Conservation (phyloP, 176 grass and related monocot species). For the Oryza punctata region DNA sequence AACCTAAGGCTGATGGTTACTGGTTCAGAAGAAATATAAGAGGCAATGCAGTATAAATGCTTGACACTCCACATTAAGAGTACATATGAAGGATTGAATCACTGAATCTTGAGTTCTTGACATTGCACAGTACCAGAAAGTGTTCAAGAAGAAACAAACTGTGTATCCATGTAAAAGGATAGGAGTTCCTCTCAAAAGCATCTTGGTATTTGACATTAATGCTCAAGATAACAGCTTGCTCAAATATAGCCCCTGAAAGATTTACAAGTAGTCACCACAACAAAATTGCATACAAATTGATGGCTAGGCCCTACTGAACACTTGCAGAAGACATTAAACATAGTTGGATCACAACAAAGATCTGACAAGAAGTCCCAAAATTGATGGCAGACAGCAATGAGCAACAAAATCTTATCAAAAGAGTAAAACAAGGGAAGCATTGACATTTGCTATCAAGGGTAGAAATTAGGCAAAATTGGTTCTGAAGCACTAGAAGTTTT, state of each 20-base stretch:
- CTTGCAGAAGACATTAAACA: constrained; percentile 14
- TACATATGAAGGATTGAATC: neutral
- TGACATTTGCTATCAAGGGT: no score
- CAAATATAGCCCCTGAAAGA: constrained; percentile 69
- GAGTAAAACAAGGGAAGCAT: no score
- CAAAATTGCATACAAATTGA: neutral
- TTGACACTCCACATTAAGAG: neutral
- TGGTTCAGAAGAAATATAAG: neutral
- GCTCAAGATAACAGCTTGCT: constrained; percentile 76
- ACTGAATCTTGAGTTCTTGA: neutral
- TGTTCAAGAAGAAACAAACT: constrained; percentile 44
- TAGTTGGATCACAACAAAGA: neutral
- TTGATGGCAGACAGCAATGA: neutral
- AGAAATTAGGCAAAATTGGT: no score
- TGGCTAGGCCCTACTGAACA: neutral
- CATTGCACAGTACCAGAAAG: neutral
- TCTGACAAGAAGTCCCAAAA: neutral
- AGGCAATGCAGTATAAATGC: neutral
- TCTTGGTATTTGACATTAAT: constrained; percentile 62
- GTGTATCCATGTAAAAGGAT: constrained; percentile 69
- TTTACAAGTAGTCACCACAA: neutral
- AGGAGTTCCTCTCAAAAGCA: constrained; percentile 68
- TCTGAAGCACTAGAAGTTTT: no score
- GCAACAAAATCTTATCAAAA: neutral
- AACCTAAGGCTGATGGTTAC: neutral